Evolutionary conservation across 2,329 filamentous ascomycete genomes (phyloP), one percentile per base, ranked within the genome.

Genomic region (Metarhizium album): DNA sequence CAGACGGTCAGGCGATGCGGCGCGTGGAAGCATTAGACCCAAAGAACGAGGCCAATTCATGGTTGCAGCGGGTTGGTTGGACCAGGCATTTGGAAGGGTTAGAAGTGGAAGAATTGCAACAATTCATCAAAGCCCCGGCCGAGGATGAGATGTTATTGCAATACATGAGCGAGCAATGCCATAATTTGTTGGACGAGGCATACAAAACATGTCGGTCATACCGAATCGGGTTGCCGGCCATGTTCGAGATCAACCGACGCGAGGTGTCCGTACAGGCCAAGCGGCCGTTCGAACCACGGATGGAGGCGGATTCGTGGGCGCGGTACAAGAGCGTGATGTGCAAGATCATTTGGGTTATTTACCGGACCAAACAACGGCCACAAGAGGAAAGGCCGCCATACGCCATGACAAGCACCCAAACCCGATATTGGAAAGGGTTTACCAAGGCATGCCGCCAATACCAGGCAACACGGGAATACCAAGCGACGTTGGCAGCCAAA

Each of bases 231-330:
- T 23, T 42, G 8, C 42, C 42, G 14, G 50, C 24, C 14, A 23
- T 56, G 3, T 54, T 48, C n/a, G 45, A 56, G 48, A 47, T 50
- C 11, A 9, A 56, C 40, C 38, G 45, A 13, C 52, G 45, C 3
- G 46, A 56, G 13, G 43, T 40, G 3, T 4, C 47, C 33, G 31
- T 46, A 1, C 52, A 51, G 45, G 50, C 33, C 18, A 42, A 6
- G 11, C 20, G 43, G 38, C 50, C 33, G 33, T 56, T 56, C 13
- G 40, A 52, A 13, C 49, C 46, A 45, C 35, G 47, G 9, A 42
- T 56, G 14, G 49, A 56, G 27, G 50, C 52, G 16, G 40, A 54
- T 38, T 52, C 50, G 33, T 54, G 40, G 48, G 33, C 29, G 40
- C 31, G 47, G 27, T 56, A 56, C 27, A 54, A 53, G 20, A 45